These are phyloP conservation scores for Endothia cerciana DNA, from an alignment of 2,329 filamentous ascomycete genomes.

Conservation along the genomic window DNA sequence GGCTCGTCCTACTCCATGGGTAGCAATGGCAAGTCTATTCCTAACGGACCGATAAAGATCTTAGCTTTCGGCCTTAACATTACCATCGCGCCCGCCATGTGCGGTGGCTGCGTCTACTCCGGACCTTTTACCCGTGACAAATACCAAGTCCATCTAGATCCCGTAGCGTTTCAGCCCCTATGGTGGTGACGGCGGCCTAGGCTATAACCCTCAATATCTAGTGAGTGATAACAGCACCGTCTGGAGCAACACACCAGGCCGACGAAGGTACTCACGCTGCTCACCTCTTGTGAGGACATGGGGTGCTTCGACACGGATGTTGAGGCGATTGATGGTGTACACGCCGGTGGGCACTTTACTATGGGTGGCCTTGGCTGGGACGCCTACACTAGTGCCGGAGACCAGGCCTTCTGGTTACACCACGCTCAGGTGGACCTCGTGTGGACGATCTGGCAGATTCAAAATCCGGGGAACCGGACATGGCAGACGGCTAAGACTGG, in stretches of 20 bases:
- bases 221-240: constrained; percentile 25
- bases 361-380: constrained; percentile 19
- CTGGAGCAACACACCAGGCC: not conserved
- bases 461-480: not conserved
- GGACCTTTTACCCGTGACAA: not conserved
- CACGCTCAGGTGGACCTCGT: constrained; percentile 37
- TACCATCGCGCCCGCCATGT: not conserved
- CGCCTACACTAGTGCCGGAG: constrained; percentile 25
- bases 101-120: not conserved
- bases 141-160: not conserved
- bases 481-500: constrained; percentile 6
- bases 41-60: constrained; percentile 36
- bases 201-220: constrained; percentile 22
- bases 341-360: constrained; percentile 22
- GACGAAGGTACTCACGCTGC: not conserved
- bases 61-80: not conserved
- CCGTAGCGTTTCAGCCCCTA: constrained; percentile 28
- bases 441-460: constrained; percentile 32
- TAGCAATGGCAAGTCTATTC: constrained; percentile 31
- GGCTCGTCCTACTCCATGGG: not conserved
- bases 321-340: constrained; percentile 15
- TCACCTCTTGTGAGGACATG: constrained; percentile 27
- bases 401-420: constrained; percentile 42
- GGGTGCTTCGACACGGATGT: constrained; percentile 17
- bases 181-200: constrained; percentile 28